Evolutionary conservation across 306 rosid species (phyloP), one percentile per base, ranked within the genome.

Genomic region (Cucurbita argyrosperma): DNA sequence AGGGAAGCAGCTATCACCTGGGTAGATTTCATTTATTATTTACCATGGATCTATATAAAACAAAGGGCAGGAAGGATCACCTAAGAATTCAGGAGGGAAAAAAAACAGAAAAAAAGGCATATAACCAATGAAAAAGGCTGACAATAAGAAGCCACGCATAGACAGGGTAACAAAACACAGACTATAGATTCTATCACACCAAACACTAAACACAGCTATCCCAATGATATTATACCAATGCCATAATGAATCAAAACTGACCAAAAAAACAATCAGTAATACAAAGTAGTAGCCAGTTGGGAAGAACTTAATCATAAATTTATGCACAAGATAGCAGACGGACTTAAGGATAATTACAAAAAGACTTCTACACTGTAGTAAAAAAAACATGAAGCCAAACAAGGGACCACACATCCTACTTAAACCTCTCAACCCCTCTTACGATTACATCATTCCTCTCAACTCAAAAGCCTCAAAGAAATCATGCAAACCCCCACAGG

Each of bases 1-100:
- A 89, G 71, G 62, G 90, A 56, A 75, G 86, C 88, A 77, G 93
- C 89, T 77, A 85, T 61, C 58, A 79, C 87, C 99, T 95, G 91
- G 53, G 50, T 37, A 49, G 68, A 61, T 71, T 70, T 77, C 78
- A 76, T 71, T 52, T 30, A 66, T 66, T 30, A 64, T 76, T 43
- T 57, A 75, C 74, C 76, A 74, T 76, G 82, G 63, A 69, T 67
- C 46, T 61, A 79, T 12, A 52, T 69, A 53, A 74, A 43, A 43
- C 53, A 66, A 66, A 66, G 51, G 49, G 10, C 11, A 43, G 5
- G 18, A 18, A 21, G 37, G 14, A 40, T 64, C 51, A 62, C 51
- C 51, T 64, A 15, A 16, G 7, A 64, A 64, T 62, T 62, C 62
- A 50, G 52, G 14, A 63, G 14, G 11, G 10, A 52, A 49, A 10